phyloP scores from a whole-genome alignment of 306 rosid genomes.

The Trichosanthes cucumerina region DNA sequence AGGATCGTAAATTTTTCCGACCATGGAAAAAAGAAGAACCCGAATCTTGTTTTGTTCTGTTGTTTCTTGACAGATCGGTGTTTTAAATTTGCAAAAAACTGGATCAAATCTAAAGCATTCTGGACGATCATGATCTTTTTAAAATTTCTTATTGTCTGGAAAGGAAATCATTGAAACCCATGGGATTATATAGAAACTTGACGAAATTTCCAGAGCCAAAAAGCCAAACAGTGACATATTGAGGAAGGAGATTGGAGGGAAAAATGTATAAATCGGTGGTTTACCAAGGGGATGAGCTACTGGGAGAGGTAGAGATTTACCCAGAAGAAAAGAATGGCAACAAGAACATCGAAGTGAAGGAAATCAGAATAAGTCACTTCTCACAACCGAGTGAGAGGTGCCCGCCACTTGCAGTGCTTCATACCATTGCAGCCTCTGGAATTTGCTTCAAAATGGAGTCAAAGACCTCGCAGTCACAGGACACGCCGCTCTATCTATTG shows the following conservation, averaged over 20 bases:
- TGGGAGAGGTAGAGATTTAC: slow-evolving; percentile 87
- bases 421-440: slow-evolving; percentile 63
- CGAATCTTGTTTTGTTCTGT: not conserved
- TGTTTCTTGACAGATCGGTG: slow-evolving; percentile 21
- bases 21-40: slow-evolving; percentile 27
- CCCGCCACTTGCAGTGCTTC: slow-evolving; percentile 99
- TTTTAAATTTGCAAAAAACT: slow-evolving; percentile 41
- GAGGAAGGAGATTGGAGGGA: slow-evolving; percentile 22
- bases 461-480: slow-evolving; percentile 60
- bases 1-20: slow-evolving; percentile 48
- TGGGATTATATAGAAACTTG: slow-evolving; percentile 25
- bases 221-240: slow-evolving; percentile 4
- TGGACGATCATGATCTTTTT: slow-evolving; percentile 31
- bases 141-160: not conserved
- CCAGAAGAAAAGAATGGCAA: slow-evolving; percentile 49
- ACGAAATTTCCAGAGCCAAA: slow-evolving; percentile 27
- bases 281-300: slow-evolving; percentile 69
- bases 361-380: slow-evolving; percentile 78
- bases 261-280: slow-evolving; percentile 76
- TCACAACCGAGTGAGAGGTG: slow-evolving; percentile 98
- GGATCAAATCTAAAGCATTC: slow-evolving; percentile 55
- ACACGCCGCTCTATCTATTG: slow-evolving; percentile 73
- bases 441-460: slow-evolving; percentile 99
- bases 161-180: slow-evolving; percentile 25
- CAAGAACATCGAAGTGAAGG: slow-evolving; percentile 50